phyloP scores from a whole-genome alignment of 2,329 filamentous ascomycete genomes.

The Colletotrichum tamarilloi region DNA sequence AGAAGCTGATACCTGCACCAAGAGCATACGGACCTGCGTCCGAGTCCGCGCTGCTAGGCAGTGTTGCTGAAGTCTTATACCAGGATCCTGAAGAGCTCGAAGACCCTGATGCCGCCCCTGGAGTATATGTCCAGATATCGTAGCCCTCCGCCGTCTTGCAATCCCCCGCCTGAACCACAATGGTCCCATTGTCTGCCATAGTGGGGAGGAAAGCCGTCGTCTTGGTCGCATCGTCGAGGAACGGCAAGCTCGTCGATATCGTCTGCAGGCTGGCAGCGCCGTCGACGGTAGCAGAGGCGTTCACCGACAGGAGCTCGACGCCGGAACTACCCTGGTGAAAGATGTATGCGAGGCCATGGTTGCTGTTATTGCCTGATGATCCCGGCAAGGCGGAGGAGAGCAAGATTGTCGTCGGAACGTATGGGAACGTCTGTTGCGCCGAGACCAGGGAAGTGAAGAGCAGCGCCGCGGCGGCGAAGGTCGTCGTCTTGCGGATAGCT shows the following conservation, averaged over 20 bases:
- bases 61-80: conserved; percentile 43
- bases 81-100: conserved; percentile 56
- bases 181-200: conserved; percentile 73
- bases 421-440: conserved; percentile 70
- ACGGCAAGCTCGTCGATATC: conserved; percentile 70
- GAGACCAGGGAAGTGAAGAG: conserved; percentile 32
- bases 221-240: conserved; percentile 61
- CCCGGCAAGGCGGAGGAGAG: conserved; percentile 60
- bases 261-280: conserved; percentile 57
- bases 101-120: conserved; percentile 51
- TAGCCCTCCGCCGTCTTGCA: conserved; percentile 68
- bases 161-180: conserved; percentile 80
- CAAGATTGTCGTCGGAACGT: conserved; percentile 81
- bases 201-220: conserved; percentile 74
- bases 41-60: conserved; percentile 35
- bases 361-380: conserved; percentile 48
- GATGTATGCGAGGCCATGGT: conserved; percentile 73
- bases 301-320: conserved; percentile 70
- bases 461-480: conserved; percentile 24
- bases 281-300: conserved; percentile 69
- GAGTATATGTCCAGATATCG: conserved; percentile 76
- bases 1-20: conserved; percentile 73
- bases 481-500: conserved; percentile 11
- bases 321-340: conserved; percentile 65
- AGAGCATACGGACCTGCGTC: conserved; percentile 59